Base-by-base conservation (phyloP, 2,329 filamentous ascomycete species). In the Thielaviopsis euricoi region DNA sequence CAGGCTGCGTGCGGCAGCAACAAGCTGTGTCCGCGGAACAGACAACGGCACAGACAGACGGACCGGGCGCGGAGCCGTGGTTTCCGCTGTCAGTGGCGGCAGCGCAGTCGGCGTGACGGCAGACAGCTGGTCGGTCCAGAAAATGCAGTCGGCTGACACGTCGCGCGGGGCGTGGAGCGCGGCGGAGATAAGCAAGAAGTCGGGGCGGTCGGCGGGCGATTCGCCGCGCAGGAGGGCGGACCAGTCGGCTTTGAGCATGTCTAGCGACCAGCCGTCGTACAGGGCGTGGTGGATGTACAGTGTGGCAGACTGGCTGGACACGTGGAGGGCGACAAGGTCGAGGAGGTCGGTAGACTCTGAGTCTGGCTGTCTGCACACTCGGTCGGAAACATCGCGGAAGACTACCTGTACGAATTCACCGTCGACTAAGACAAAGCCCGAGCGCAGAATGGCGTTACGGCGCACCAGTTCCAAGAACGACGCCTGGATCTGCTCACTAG, bases 261-360 rank as follows among this genome's bases (percentile, higher is more conserved):
- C 86, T 65, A 89, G 77, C 0, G 89, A 90, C 90, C 90, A 96
- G n/a, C 89, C 90, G 68, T 96, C 90, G 65, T 95, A 96, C 0
- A 94, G 67, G 0, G 87, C 82, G 69, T 96, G 90, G 66, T 95
- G 89, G 0, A 94, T 73, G 13, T 84, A 75, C 51, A 87, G 56
- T 12, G 79, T 68, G 60, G 67, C 67, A 3, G 71, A 3, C 3
- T 17, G 6, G 25, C 23, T 7, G 19, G 13, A 2, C 21, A 52
- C 17, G 26, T 15, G 1, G 22, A 19, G 13, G 7, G 29, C 2
- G 29, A 10, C 29, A 2, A 10, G 29, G 29, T 10, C 29, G 2
- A 10, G 29, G 29, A 10, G 29, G 25, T 26, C 25, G 7, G 25
- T 26, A 26, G 25, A 7, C 5, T 40, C 33, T 12, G 15, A 40